A percentile compares a stretch with the other conserved stretches of the same genome.
Evolutionary conservation across 2,329 filamentous ascomycete genomes (phyloP).

Genomic region (Stagonosporopsis tanaceti): DNA sequence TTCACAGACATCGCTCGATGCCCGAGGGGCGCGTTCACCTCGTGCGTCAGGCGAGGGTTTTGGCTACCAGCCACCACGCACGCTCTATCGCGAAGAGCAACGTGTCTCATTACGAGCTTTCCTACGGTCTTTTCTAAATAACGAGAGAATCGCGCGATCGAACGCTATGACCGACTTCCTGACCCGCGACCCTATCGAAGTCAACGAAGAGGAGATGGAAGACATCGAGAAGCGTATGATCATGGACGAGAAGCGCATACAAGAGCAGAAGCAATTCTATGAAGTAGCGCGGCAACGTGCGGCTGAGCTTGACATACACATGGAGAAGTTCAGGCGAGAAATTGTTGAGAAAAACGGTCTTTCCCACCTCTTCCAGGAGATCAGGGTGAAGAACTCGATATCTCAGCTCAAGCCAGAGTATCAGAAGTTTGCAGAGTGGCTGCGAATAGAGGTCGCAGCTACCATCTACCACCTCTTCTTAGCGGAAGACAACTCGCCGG

Average conservation of each 20-base stretch:
- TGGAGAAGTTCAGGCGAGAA: conserved; percentile 79
- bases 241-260: conserved; percentile 85
- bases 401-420: conserved; percentile 92
- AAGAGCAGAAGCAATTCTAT: conserved; percentile 94
- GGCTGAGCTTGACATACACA: conserved; percentile 93
- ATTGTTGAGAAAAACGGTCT: conserved; percentile 83
- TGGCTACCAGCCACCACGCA: conserved; percentile 53
- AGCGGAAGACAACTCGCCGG: conserved; percentile 96
- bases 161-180: conserved; percentile 87
- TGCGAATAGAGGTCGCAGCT: conserved; percentile 94
- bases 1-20: conserved; percentile 51
- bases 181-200: conserved; percentile 72
- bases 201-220: conserved; percentile 81
- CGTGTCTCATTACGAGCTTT: conserved; percentile 91
- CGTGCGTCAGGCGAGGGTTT: conserved; percentile 44
- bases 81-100: conserved; percentile 87
- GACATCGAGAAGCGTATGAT: conserved; percentile 82
- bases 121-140: conserved; percentile 83
- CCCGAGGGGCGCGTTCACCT: conserved; percentile 34
- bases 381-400: conserved; percentile 87
- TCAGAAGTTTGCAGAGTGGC: conserved; percentile 97
- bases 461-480: conserved; percentile 97
- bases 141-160: conserved; percentile 82
- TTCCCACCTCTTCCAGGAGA: conserved; percentile 90
- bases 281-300: conserved; percentile 92